phyloP scores from a whole-genome alignment of 2,329 filamentous ascomycete species.

The Colletotrichum somersetense region DNA sequence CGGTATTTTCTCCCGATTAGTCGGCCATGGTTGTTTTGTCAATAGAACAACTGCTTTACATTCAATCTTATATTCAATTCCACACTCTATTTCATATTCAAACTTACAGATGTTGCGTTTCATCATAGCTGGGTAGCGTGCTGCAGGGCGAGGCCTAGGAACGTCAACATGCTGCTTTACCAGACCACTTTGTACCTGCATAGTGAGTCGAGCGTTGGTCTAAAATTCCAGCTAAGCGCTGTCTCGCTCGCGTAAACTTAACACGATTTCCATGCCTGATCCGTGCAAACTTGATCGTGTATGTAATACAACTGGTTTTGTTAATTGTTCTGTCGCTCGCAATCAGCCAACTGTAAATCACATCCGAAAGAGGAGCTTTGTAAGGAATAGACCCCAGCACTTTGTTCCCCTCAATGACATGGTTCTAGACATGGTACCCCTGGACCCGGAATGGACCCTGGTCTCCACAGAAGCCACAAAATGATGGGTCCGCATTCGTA shows the following conservation, averaged over 20 bases:
- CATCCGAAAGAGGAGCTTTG: background rate
- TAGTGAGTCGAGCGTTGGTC: constrained; percentile 41
- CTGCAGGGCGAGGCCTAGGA: constrained; percentile 11
- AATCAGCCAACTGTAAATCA: background rate
- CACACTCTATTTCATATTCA: no score
- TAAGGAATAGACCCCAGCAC: no score
- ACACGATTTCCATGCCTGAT: constrained; percentile 2
- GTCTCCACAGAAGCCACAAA: background rate
- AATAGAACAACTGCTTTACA: no score
- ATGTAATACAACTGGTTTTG: background rate
- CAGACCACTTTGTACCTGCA: background rate
- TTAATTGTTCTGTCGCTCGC: no score
- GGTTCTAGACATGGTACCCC: background rate
- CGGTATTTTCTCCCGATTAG: no score
- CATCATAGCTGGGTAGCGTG: background rate
- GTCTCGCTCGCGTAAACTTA: constrained; percentile 28
- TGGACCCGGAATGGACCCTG: background rate
- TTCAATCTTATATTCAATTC: no score
- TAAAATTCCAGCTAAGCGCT: constrained; percentile 24
- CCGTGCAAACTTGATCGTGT: constrained; percentile 6
- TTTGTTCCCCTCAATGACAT: background rate
- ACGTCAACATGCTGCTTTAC: background rate
- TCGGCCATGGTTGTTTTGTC: no score
- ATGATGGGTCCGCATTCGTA: no score
- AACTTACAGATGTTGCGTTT: no score